Evolutionary conservation across 2,329 filamentous ascomycete genomes (phyloP).

Genomic region (Aspergillus sp.): DNA sequence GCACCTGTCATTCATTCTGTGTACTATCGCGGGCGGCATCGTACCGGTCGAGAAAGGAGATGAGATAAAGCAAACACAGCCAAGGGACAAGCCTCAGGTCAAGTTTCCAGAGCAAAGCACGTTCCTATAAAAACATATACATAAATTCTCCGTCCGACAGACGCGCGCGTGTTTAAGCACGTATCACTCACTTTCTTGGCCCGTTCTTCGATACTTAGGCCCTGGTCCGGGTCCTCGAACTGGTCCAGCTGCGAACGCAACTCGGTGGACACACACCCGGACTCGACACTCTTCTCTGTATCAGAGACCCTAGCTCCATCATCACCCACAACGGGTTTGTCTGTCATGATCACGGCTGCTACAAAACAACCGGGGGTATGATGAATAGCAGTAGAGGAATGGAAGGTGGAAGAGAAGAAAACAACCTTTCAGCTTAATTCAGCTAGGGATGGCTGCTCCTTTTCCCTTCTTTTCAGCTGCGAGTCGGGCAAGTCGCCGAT

Average conservation of each 20-base stretch:
- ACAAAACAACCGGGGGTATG: too few relatives aligned
- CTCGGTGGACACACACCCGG: slow-evolving; percentile 2
- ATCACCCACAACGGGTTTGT: not conserved
- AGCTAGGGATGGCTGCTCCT: not conserved
- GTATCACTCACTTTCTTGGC: slow-evolving; percentile 45
- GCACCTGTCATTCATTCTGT: not conserved
- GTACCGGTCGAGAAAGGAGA: slow-evolving; percentile 34
- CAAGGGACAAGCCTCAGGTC: slow-evolving; percentile 40
- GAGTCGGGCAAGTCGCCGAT: not conserved
- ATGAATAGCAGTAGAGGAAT: not conserved
- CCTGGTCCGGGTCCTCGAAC: slow-evolving; percentile 53
- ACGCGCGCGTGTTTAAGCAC: too few relatives aligned
- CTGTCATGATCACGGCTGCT: too few relatives aligned
- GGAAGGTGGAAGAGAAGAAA: not conserved
- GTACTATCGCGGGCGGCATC: not conserved
- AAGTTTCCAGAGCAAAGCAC: slow-evolving; percentile 37
- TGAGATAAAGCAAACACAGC: slow-evolving; percentile 40
- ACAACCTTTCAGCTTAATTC: not conserved
- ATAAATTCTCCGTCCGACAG: not conserved
- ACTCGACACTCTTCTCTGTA: slow-evolving; percentile 10
- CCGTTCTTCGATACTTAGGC: slow-evolving; percentile 55
- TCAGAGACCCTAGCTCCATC: not conserved
- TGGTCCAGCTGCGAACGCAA: slow-evolving; percentile 7
- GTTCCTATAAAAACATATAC: slow-evolving; percentile 26
- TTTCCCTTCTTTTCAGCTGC: not conserved